Base-by-base conservation (phyloP, 176 grass and related monocot species). In the Calamus simplicifolius region DNA sequence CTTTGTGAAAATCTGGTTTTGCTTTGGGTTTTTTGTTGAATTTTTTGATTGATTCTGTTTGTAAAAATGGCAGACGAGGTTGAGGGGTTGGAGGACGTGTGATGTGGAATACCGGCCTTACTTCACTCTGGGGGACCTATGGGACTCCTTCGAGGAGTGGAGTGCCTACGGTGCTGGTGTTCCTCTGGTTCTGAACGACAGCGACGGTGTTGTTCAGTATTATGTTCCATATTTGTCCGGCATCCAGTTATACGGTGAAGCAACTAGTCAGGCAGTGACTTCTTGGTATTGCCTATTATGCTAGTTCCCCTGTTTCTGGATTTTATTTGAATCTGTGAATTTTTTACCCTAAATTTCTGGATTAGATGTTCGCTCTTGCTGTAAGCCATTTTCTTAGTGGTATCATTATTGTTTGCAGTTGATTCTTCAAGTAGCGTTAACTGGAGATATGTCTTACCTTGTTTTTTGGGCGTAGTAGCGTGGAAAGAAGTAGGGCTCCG, bases 171-270 rank as follows among this genome's bases (percentile, higher is more conserved):
- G 81, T 54, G 75, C 59, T 5, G 75, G 81, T 18, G 57, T 78
- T 49, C 69, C 74, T 16, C 51, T 78, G 49, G 8, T 83, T 35
- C 73, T 83, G 28, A 66, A 83, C 26, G 75, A 64, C 1, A 63
- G 75, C 52, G 75, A 83, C 38, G 51, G 58, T 18, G 49, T 77
- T 52, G 59, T 83, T 52, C 81, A 78, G 30, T 83, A 83, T 61
- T 83, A 83, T 49, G 74, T 83, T 23, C 81, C 81, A 17, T 83
- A 73, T 69, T 65, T 83, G 59, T 83, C 81, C 8, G 81, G 69
- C 52, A 78, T 83, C 66, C 58, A 83, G 29, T 61, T 83, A 29
- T 83, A 74, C 5, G 81, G 81, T 25, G 75, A 73, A 16, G 29
- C 63, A 3, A 54, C 35, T 56, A 48, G n/a, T 12, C 3, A 2